Evolutionary conservation across 2,329 filamentous ascomycete species (phyloP).

Genomic region (Pestalotiopsis sp.): DNA sequence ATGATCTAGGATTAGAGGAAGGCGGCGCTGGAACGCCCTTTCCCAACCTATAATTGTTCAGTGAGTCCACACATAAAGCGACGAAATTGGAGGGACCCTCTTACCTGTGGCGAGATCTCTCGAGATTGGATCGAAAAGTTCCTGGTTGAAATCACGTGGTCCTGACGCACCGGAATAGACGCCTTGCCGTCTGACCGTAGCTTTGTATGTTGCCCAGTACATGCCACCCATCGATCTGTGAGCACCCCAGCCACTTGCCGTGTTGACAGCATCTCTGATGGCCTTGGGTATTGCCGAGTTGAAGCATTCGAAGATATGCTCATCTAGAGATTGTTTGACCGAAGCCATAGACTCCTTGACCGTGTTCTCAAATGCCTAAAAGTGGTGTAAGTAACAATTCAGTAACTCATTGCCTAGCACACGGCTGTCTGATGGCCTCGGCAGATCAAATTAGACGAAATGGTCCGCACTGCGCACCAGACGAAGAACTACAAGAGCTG

Average conservation of each 20-base stretch:
- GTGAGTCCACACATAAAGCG: background rate
- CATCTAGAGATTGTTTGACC: slow-evolving; percentile 40
- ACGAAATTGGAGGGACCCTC: slow-evolving; percentile 12
- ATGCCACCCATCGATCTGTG: slow-evolving; percentile 47
- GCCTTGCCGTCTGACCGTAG: slow-evolving; percentile 33
- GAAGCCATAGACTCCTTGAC: slow-evolving; percentile 39
- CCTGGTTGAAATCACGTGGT: slow-evolving; percentile 27
- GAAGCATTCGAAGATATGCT: slow-evolving; percentile 50
- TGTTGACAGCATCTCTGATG: slow-evolving; percentile 34
- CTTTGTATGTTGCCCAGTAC: slow-evolving; percentile 57
- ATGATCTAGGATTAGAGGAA: slow-evolving; percentile 23
- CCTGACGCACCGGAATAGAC: slow-evolving; percentile 33
- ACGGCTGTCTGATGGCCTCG: too few species aligned
- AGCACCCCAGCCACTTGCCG: slow-evolving; percentile 41
- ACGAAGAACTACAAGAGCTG: too few species aligned
- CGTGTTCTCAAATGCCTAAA: slow-evolving; percentile 37
- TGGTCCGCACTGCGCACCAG: too few species aligned
- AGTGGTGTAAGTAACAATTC: background rate
- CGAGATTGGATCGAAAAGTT: slow-evolving; percentile 20
- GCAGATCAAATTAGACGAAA: too few species aligned
- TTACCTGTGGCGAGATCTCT: slow-evolving; percentile 22
- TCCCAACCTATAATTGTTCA: slow-evolving; percentile 27
- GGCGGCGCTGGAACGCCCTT: slow-evolving; percentile 23
- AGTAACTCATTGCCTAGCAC: background rate
- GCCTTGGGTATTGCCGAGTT: slow-evolving; percentile 40